phyloP scores from a whole-genome alignment of 2,329 filamentous ascomycete species.

The Colletotrichum sp. region DNA sequence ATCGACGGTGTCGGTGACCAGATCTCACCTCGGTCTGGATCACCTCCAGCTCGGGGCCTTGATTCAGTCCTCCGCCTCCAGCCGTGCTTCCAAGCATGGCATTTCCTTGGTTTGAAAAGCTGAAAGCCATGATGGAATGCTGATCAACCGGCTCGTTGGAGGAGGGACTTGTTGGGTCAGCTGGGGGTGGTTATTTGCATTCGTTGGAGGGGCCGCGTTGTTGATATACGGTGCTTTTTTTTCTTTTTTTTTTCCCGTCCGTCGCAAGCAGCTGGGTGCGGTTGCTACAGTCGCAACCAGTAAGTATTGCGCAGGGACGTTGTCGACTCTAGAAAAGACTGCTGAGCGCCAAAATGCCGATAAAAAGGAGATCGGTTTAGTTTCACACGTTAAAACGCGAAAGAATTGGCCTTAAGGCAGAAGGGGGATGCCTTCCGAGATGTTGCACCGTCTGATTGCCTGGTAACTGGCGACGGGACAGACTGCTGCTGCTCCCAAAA shows the following conservation, averaged over 20 bases:
- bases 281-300: slow-evolving; percentile 9
- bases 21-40: slow-evolving; percentile 78
- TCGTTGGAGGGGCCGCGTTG: slow-evolving; percentile 5
- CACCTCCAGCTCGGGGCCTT: slow-evolving; percentile 73
- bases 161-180: slow-evolving; percentile 29
- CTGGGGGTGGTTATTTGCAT: slow-evolving; percentile 26
- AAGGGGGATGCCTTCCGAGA: background rate
- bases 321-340: background rate
- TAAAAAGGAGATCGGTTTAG: background rate
- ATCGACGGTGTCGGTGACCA: slow-evolving; percentile 22
- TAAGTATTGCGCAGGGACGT: background rate
- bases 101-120: slow-evolving; percentile 54
- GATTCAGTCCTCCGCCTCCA: slow-evolving; percentile 39
- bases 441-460: slow-evolving; percentile 4
- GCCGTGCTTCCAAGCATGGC: slow-evolving; percentile 44
- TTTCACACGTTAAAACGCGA: background rate
- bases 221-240: background rate
- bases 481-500: slow-evolving; percentile 9
- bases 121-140: slow-evolving; percentile 64
- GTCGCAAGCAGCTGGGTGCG: background rate
- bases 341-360: background rate
- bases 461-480: background rate
- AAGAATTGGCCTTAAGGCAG: background rate
- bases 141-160: slow-evolving; percentile 34
- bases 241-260: background rate